These are phyloP conservation scores for Thelonectria olida DNA, from an alignment of 2,329 filamentous ascomycete genomes.

Conservation along the genomic window DNA sequence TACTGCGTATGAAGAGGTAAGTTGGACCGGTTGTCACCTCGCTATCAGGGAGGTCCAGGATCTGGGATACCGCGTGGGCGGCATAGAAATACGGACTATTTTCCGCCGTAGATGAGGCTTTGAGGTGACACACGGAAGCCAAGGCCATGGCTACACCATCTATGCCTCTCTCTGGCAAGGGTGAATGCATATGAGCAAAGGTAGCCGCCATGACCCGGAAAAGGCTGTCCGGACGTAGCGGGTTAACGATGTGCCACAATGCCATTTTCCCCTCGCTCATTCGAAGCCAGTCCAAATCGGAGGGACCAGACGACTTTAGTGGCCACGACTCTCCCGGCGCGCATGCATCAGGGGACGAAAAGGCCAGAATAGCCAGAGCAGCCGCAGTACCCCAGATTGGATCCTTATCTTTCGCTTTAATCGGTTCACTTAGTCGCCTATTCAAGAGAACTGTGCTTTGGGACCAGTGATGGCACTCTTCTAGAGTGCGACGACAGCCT, in stretches of 20 bases:
- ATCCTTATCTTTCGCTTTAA: slow-evolving; percentile 50
- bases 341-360: slow-evolving; percentile 35
- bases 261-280: slow-evolving; percentile 49
- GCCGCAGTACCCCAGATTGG: slow-evolving; percentile 56
- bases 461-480: slow-evolving; percentile 56
- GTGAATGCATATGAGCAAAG: slow-evolving; percentile 48
- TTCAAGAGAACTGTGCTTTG: slow-evolving; percentile 53
- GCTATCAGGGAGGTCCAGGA: slow-evolving; percentile 42
- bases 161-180: slow-evolving; percentile 41
- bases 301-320: slow-evolving; percentile 30
- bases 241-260: slow-evolving; percentile 46
- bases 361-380: not conserved
- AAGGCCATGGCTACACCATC: slow-evolving; percentile 37
- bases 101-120: slow-evolving; percentile 43
- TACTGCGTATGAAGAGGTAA: slow-evolving; percentile 46
- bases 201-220: slow-evolving; percentile 45
- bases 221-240: slow-evolving; percentile 47
- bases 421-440: slow-evolving; percentile 44
- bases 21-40: slow-evolving; percentile 42
- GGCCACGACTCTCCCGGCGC: slow-evolving; percentile 47
- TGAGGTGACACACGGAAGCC: slow-evolving; percentile 37
- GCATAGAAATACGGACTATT: slow-evolving; percentile 50
- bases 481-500: slow-evolving; percentile 38
- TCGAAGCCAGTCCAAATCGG: slow-evolving; percentile 47
- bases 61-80: slow-evolving; percentile 47